Evolutionary conservation across 2,329 filamentous ascomycete species (phyloP).

Genomic region (Cadophora sp.): DNA sequence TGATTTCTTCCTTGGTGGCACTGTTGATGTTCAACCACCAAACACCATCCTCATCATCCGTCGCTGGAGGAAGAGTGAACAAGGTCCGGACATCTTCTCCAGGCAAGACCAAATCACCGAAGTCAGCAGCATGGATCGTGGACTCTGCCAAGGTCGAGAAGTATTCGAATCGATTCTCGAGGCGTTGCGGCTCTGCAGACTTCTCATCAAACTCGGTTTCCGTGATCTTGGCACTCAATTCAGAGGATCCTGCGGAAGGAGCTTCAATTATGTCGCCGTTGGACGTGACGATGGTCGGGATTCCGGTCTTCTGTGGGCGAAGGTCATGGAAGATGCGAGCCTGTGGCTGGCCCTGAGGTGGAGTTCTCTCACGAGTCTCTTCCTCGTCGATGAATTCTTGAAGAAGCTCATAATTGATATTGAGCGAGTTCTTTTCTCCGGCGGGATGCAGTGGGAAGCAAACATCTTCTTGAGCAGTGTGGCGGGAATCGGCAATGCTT

Average conservation of each 20-base stretch:
- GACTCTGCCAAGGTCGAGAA: conserved; percentile 96
- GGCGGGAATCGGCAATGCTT: conserved; percentile 67
- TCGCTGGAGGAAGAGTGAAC: conserved; percentile 72
- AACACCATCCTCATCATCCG: conserved; percentile 75
- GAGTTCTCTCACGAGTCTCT: conserved; percentile 54
- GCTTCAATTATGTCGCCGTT: conserved; percentile 65
- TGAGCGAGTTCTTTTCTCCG: conserved; percentile 78
- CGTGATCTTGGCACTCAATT: conserved; percentile 55
- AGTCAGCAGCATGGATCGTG: conserved; percentile 87
- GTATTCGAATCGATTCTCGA: conserved; percentile 81
- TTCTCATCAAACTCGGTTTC: conserved; percentile 32
- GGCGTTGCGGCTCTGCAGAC: conserved; percentile 34
- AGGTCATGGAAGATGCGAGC: conserved; percentile 45
- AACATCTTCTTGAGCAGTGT: conserved; percentile 83
- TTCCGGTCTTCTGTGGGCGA: conserved; percentile 32
- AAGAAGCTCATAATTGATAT: conserved; percentile 91
- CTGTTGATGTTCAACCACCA: conserved; percentile 98
- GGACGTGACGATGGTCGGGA: conserved; percentile 47
- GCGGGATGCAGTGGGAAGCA: conserved; percentile 78
- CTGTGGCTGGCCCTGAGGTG: conserved; percentile 43
- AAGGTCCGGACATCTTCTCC: conserved; percentile 90
- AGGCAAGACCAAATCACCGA: conserved; percentile 86
- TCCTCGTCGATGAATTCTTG: conserved; percentile 84
- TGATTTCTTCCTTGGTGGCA: conserved; percentile 87
- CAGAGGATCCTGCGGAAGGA: conserved; percentile 53